Percentiles rank a stretch among this genome's conserved stretches.
phyloP scores from a whole-genome alignment of 2,329 filamentous ascomycete genomes.

The Ceratocystis destructans region DNA sequence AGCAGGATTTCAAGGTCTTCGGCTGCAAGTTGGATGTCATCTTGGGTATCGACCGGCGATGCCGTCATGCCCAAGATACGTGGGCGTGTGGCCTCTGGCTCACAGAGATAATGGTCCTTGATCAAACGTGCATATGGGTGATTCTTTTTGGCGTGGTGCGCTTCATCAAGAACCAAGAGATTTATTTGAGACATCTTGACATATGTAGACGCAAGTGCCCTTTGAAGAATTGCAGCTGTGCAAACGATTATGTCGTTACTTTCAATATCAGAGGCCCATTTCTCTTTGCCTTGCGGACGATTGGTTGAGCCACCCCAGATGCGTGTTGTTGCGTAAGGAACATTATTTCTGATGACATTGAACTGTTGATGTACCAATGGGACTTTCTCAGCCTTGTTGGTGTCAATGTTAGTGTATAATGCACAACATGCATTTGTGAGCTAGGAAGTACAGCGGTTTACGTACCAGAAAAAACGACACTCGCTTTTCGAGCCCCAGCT shows the following conservation, averaged over 20 bases:
- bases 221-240: conserved; percentile 73
- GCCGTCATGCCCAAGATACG: conserved; percentile 94
- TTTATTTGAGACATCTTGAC: conserved; percentile 73
- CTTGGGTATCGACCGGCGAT: conserved; percentile 76
- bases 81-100: conserved; percentile 40
- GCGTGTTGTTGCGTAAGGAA: conserved; percentile 59
- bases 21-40: conserved; percentile 57
- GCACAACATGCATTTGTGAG: neutral
- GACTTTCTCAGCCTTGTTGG: conserved; percentile 59
- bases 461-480: conserved; percentile 71
- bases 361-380: conserved; percentile 83
- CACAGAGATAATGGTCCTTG: conserved; percentile 62
- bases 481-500: conserved; percentile 43
- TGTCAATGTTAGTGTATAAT: neutral
- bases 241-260: conserved; percentile 78
- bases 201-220: conserved; percentile 66
- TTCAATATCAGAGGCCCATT: conserved; percentile 39
- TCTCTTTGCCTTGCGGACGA: conserved; percentile 30
- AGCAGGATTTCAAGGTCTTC: conserved; percentile 62
- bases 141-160: conserved; percentile 88
- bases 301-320: conserved; percentile 57
- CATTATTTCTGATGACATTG: conserved; percentile 64
- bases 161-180: conserved; percentile 87
- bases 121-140: conserved; percentile 85
- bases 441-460: conserved; percentile 17